Conservation (phyloP, 2,329 filamentous ascomycete species). For the Penicillium sumatraense region DNA sequence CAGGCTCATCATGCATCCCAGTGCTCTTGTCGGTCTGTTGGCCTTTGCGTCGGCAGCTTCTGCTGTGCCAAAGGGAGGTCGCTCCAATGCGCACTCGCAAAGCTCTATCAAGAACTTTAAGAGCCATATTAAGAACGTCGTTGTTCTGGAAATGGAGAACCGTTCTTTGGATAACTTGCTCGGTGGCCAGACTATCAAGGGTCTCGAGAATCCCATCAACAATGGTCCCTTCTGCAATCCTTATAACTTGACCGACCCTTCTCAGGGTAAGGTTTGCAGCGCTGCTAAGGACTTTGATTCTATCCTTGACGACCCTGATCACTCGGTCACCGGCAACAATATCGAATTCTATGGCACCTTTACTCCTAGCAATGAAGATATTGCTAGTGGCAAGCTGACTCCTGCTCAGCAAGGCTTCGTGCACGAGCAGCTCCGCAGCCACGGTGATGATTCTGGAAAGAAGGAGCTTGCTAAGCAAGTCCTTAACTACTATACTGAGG, state of each 20-base stretch:
- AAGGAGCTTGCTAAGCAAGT: constrained; percentile 45
- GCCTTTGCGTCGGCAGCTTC: constrained; percentile 27
- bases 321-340: constrained; percentile 50
- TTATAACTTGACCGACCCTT: constrained; percentile 39
- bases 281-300: constrained; percentile 46
- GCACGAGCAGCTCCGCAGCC: constrained; percentile 45
- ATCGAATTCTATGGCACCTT: constrained; percentile 49
- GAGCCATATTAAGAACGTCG: constrained; percentile 43
- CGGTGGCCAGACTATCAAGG: constrained; percentile 45
- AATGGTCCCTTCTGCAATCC: constrained; percentile 51
- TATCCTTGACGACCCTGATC: constrained; percentile 48
- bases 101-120: constrained; percentile 33
- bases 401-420: constrained; percentile 46
- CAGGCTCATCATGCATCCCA: constrained; percentile 25
- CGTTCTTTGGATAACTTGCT: constrained; percentile 52
- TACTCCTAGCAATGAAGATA: constrained; percentile 42
- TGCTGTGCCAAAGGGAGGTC: constrained; percentile 15
- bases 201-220: constrained; percentile 49
- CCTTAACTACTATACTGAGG: constrained; percentile 52
- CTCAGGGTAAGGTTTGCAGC: constrained; percentile 36
- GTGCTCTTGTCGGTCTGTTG: constrained; percentile 29
- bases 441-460: constrained; percentile 35
- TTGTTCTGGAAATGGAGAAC: constrained; percentile 48
- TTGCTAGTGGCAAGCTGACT: constrained; percentile 36
- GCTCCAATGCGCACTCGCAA: not conserved